A percentile compares a stretch with the other conserved stretches of the same genome.
phyloP scores from a whole-genome alignment of 2,329 filamentous ascomycete genomes.

The Delphinella strobiligena region DNA sequence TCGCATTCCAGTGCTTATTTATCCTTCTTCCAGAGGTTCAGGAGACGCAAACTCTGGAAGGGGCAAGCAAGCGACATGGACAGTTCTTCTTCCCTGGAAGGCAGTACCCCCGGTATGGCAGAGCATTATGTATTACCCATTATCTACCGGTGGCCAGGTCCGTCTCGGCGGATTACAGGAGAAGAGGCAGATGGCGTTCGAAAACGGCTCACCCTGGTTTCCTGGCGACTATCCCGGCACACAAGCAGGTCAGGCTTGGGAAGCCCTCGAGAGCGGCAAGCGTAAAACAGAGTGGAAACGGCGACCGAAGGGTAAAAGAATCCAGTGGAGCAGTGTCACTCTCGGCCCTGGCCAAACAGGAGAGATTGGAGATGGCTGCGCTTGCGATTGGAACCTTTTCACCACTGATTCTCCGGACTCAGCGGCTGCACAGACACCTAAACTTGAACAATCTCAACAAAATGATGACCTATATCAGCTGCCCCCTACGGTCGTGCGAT shows the following conservation, averaged over 20 bases:
- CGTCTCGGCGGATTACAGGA: constrained; percentile 75
- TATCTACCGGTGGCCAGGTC: constrained; percentile 68
- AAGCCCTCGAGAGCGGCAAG: constrained; percentile 50
- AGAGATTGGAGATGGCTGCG: constrained; percentile 70
- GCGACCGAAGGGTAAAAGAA: constrained; percentile 69
- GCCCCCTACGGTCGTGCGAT: not conserved
- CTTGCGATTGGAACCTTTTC: constrained; percentile 55
- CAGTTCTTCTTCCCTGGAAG: constrained; percentile 77
- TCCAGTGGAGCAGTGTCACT: constrained; percentile 62
- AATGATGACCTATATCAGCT: too few relatives aligned
- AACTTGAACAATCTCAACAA: too few relatives aligned
- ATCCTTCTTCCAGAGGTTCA: constrained; percentile 29
- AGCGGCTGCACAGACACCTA: not conserved
- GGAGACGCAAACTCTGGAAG: too few relatives aligned
- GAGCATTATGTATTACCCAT: constrained; percentile 66
- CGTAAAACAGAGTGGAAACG: constrained; percentile 58
- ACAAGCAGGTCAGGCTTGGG: constrained; percentile 66
- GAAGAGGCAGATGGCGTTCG: constrained; percentile 67
- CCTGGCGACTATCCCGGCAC: constrained; percentile 76
- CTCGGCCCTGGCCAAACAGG: constrained; percentile 64
- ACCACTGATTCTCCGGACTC: not conserved
- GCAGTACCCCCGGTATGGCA: constrained; percentile 82
- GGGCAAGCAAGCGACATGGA: constrained; percentile 58
- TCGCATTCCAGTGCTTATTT: constrained; percentile 62
- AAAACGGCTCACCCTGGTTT: constrained; percentile 69